Percentiles rank a stretch among this genome's conserved stretches.
Conservation (phyloP, 768 basidiomycete species). For the Royoungia palumana region DNA sequence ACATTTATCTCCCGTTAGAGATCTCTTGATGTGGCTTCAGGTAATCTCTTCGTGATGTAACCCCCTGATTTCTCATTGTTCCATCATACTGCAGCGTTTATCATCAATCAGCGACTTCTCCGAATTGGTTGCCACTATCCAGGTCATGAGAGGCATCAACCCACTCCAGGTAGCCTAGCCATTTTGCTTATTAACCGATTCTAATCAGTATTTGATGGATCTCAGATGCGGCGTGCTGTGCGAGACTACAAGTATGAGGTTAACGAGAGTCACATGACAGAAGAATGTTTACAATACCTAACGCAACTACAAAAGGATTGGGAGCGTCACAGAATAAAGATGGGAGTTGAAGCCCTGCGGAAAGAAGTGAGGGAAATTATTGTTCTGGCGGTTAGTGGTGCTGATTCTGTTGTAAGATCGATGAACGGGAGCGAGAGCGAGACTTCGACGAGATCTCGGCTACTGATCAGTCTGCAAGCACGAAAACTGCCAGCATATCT, state of each 20-base stretch:
- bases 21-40: constrained; percentile 85
- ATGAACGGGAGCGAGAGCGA: constrained; percentile 52
- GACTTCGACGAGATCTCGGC: constrained; percentile 29
- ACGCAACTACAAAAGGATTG: constrained; percentile 96
- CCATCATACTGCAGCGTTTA: constrained; percentile 50
- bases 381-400: background rate
- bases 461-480: constrained; percentile 38
- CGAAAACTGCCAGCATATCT: constrained; percentile 29
- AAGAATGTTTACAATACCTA: constrained; percentile 93
- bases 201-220: background rate
- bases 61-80: constrained; percentile 1
- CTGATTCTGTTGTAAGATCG: constrained; percentile 44
- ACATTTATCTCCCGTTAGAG: constrained; percentile 82
- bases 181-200: background rate
- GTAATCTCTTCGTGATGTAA: constrained; percentile 34
- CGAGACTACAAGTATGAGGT: constrained; percentile 94
- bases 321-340: constrained; percentile 87
- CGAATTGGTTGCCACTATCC: constrained; percentile 84
- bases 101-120: constrained; percentile 88
- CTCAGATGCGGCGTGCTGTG: constrained; percentile 87
- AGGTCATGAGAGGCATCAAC: constrained; percentile 82
- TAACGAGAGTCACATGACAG: constrained; percentile 86
- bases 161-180: constrained; percentile 70
- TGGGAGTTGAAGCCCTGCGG: constrained; percentile 80
- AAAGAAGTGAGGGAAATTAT: constrained; percentile 57